These are phyloP conservation scores for Fragilaria crotonensis DNA, from an alignment of 108 stramenopile genomes.

Conservation along the genomic window DNA sequence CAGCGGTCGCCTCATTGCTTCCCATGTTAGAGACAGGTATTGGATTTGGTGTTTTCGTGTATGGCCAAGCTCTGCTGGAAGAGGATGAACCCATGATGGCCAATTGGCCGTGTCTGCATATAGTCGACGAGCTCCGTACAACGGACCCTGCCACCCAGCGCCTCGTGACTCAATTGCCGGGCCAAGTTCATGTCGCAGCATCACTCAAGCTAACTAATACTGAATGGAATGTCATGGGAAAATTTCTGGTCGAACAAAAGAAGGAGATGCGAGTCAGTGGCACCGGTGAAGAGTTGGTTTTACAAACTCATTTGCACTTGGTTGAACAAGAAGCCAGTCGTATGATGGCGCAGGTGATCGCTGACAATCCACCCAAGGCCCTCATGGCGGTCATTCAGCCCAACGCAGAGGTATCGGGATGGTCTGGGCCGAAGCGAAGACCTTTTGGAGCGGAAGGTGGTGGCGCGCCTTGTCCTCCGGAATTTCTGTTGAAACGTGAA, in stretches of 20 bases:
- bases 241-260: constrained; percentile 36
- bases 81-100: constrained; percentile 26
- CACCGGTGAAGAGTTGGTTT: constrained; percentile 15
- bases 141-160: neutral
- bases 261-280: constrained; percentile 5
- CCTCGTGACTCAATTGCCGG: constrained; percentile 33
- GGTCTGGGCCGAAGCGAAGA: constrained; percentile 51
- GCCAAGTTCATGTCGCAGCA: constrained; percentile 8
- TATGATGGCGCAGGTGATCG: constrained; percentile 48
- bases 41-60: constrained; percentile 27
- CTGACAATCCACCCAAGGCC: constrained; percentile 70
- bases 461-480: constrained; percentile 82
- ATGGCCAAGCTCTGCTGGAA: constrained; percentile 24
- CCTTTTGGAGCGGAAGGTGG: constrained; percentile 67
- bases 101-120: constrained; percentile 27
- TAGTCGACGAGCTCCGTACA: constrained; percentile 6
- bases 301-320: constrained; percentile 38
- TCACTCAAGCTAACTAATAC: neutral
- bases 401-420: constrained; percentile 24
- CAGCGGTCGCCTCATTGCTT: constrained; percentile 53
- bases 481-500: constrained; percentile 64
- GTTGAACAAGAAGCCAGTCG: constrained; percentile 66
- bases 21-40: constrained; percentile 35
- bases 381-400: constrained; percentile 82
- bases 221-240: constrained; percentile 7